These are phyloP conservation scores for Paecilomyces formosus DNA, from an alignment of 2,329 filamentous ascomycete species.

Conservation along the genomic window DNA sequence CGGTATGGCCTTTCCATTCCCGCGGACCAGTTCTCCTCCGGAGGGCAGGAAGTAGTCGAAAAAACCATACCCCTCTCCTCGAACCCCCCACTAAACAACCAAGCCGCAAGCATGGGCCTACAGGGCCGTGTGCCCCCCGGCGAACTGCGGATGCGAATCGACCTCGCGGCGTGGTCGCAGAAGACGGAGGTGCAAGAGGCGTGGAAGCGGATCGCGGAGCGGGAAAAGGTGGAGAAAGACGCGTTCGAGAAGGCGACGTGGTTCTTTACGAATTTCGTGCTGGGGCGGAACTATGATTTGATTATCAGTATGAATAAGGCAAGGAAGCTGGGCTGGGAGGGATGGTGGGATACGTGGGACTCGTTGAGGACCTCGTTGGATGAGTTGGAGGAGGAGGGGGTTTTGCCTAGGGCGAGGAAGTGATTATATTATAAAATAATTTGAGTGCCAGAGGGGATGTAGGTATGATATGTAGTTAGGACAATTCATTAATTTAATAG, in stretches of 20 bases:
- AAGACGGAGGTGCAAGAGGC: slow-evolving; percentile 28
- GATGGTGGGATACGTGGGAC: slow-evolving; percentile 33
- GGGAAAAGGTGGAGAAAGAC: slow-evolving; percentile 28
- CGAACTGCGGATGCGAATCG: slow-evolving; percentile 20
- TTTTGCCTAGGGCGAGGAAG: slow-evolving; percentile 11
- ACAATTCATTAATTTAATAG: no score
- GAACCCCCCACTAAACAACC: slow-evolving; percentile 13
- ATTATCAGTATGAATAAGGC: slow-evolving; percentile 38
- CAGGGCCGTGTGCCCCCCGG: slow-evolving; percentile 13
- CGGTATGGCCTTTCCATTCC: slow-evolving; percentile 27
- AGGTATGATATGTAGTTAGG: no score
- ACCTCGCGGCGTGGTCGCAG: slow-evolving; percentile 36
- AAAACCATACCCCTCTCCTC: not conserved
- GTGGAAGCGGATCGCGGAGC: slow-evolving; percentile 29
- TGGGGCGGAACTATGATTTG: slow-evolving; percentile 28
- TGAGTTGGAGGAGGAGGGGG: slow-evolving; percentile 16
- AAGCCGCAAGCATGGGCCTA: slow-evolving; percentile 17
- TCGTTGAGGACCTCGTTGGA: slow-evolving; percentile 29
- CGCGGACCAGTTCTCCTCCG: slow-evolving; percentile 18
- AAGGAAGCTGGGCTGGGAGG: slow-evolving; percentile 37
- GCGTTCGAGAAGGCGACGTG: slow-evolving; percentile 40
- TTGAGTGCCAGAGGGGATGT: no score
- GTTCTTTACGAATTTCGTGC: slow-evolving; percentile 35
- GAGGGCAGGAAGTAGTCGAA: not conserved
- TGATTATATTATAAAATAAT: not conserved